Conservation (phyloP, 768 basidiomycete species). For the Collybiopsis confluens region DNA sequence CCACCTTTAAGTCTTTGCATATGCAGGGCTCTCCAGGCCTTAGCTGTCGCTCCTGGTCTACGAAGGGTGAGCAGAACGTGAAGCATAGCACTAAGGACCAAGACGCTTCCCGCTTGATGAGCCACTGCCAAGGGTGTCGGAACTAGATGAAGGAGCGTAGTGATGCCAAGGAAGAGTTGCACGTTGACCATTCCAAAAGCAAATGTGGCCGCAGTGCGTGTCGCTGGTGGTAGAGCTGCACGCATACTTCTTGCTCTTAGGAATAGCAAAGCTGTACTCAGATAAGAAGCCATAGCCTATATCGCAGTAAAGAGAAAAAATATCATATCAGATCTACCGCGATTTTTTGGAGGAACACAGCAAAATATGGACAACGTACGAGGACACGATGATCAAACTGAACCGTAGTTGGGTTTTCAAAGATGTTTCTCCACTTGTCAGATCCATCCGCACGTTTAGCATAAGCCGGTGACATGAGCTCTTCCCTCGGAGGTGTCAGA, state of each 20-base stretch:
- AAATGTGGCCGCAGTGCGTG: slow-evolving; percentile 45
- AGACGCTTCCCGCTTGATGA: slow-evolving; percentile 94
- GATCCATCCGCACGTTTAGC: slow-evolving; percentile 62
- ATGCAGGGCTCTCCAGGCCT: slow-evolving; percentile 42
- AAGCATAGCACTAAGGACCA: slow-evolving; percentile 77
- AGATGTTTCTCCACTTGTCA: slow-evolving; percentile 90
- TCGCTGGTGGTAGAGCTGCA: slow-evolving; percentile 59
- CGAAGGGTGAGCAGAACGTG: slow-evolving; percentile 72
- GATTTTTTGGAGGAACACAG: not conserved
- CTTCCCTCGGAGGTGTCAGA: slow-evolving; percentile 74
- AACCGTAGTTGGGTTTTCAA: slow-evolving; percentile 97
- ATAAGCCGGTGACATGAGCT: slow-evolving; percentile 77
- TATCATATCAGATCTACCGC: slow-evolving; percentile 6
- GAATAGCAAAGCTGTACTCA: slow-evolving; percentile 61
- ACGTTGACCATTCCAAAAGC: slow-evolving; percentile 80
- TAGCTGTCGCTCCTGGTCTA: slow-evolving; percentile 62
- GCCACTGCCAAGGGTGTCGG: slow-evolving; percentile 88
- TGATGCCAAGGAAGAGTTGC: slow-evolving; percentile 63
- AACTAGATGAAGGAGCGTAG: slow-evolving; percentile 88
- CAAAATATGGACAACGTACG: slow-evolving; percentile 40
- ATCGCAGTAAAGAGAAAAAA: too few species aligned
- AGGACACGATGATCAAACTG: slow-evolving; percentile 96
- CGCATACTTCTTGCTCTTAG: slow-evolving; percentile 42
- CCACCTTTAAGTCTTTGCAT: slow-evolving; percentile 1
- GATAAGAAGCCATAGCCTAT: slow-evolving; percentile 84